Percentiles rank a stretch among this genome's conserved stretches.
Conservation (phyloP, 2,329 filamentous ascomycete genomes). For the Beauveria asiatica region DNA sequence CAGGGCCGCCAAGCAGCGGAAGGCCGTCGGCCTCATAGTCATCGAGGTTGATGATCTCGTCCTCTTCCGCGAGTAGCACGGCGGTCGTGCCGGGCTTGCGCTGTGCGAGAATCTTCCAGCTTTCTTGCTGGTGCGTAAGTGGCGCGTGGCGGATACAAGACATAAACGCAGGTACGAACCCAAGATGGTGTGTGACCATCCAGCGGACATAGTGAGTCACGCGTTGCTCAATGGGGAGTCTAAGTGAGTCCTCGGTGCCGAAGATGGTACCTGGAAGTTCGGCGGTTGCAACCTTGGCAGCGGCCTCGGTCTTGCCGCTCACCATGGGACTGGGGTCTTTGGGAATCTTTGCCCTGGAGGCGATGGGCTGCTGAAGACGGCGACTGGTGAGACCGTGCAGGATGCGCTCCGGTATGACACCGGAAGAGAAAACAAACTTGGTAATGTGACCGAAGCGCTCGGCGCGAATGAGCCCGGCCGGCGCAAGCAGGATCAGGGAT, state of each 20-base stretch:
- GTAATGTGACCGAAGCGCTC: constrained; percentile 42
- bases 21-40: constrained; percentile 42
- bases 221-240: constrained; percentile 34
- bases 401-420: constrained; percentile 44
- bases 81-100: constrained; percentile 37
- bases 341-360: constrained; percentile 24
- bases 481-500: constrained; percentile 67
- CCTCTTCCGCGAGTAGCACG: constrained; percentile 41
- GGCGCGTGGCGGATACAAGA: constrained; percentile 47
- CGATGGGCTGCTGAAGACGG: constrained; percentile 43
- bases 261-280: constrained; percentile 15
- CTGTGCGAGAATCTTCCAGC: constrained; percentile 38
- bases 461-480: constrained; percentile 61
- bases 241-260: constrained; percentile 11
- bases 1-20: constrained; percentile 41
- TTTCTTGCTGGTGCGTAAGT: constrained; percentile 42
- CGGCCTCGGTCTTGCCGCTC: constrained; percentile 34
- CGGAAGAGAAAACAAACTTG: constrained; percentile 45
- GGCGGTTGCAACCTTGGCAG: constrained; percentile 23
- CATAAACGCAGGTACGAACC: constrained; percentile 54
- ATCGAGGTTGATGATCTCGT: constrained; percentile 44
- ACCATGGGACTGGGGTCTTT: constrained; percentile 14
- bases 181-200: constrained; percentile 47
- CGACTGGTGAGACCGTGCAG: constrained; percentile 38
- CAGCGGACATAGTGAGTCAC: constrained; percentile 47